Percentiles rank a stretch among this genome's conserved stretches.
phyloP scores from a whole-genome alignment of 805 yeast genomes.

The Nakazawaea populi region DNA sequence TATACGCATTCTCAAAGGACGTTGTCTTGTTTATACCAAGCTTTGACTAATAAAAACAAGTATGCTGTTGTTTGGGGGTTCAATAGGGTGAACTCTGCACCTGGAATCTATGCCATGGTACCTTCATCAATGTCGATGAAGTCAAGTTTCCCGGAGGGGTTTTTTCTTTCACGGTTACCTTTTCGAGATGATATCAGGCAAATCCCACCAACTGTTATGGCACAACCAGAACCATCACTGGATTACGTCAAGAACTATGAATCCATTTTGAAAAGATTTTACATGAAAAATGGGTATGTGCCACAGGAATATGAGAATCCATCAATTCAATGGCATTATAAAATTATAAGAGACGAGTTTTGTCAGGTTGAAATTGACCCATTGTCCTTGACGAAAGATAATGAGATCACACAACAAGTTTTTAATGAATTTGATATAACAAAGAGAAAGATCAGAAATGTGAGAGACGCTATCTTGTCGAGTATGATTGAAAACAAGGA shows the following conservation, averaged over 20 bases:
- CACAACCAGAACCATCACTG: constrained; percentile 10
- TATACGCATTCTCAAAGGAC: constrained; percentile 61
- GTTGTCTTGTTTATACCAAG: constrained; percentile 60
- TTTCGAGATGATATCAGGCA: constrained; percentile 70
- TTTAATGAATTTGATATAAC: constrained; percentile 10
- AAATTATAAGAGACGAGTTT: constrained; percentile 56
- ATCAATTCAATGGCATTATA: constrained; percentile 58
- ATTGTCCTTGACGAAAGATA: not conserved
- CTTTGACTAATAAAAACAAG: constrained; percentile 43
- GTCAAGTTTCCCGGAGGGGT: constrained; percentile 57
- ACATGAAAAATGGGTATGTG: constrained; percentile 40
- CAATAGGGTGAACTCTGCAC: constrained; percentile 44
- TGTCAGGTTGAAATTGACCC: constrained; percentile 45
- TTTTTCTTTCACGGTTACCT: constrained; percentile 65
- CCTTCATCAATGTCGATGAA: constrained; percentile 34
- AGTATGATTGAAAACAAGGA: constrained; percentile 11
- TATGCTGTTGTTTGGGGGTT: constrained; percentile 75
- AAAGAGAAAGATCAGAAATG: constrained; percentile 5
- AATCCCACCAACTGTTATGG: constrained; percentile 39
- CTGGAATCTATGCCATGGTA: constrained; percentile 51
- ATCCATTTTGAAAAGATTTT: constrained; percentile 30
- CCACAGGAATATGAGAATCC: constrained; percentile 65
- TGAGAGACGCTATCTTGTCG: constrained; percentile 5
- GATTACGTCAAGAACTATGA: constrained; percentile 13
- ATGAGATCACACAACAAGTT: constrained; percentile 2